These are phyloP conservation scores for Rossbeevera mucosa DNA, from an alignment of 768 basidiomycete species.

Conservation along the genomic window DNA sequence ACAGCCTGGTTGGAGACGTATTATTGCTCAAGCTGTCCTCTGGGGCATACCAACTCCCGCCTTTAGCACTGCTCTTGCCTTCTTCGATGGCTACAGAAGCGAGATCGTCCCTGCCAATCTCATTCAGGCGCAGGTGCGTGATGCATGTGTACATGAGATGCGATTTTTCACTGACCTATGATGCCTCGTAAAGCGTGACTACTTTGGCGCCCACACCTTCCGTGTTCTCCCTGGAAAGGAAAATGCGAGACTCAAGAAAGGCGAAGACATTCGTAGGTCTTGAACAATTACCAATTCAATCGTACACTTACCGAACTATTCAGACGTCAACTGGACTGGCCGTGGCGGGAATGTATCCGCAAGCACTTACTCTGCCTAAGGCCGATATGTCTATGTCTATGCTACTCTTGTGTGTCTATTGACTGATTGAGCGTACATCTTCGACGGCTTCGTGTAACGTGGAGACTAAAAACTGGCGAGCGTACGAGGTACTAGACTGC, in stretches of 20 bases:
- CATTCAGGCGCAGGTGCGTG: constrained; percentile 80
- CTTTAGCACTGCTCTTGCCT: constrained; percentile 96
- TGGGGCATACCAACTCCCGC: constrained; percentile 98
- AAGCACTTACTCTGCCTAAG: constrained; percentile 71
- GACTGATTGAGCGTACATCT: constrained; percentile 18
- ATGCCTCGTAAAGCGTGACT: constrained; percentile 68
- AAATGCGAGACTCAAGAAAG: constrained; percentile 72
- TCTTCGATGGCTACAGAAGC: constrained; percentile 98
- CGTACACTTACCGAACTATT: neutral
- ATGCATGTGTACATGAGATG: neutral
- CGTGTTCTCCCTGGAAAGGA: constrained; percentile 88
- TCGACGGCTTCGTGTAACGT: neutral
- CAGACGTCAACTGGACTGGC: constrained; percentile 98
- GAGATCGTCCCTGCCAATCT: constrained; percentile 92
- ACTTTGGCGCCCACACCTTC: constrained; percentile 99
- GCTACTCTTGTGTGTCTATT: constrained; percentile 10
- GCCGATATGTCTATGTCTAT: neutral
- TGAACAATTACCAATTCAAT: neutral
- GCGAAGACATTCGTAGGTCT: constrained; percentile 82
- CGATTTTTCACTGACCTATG: constrained; percentile 1
- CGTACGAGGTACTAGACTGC: constrained; percentile 14
- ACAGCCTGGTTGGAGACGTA: constrained; percentile 97
- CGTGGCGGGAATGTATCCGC: constrained; percentile 94
- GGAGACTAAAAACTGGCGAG: constrained; percentile 10
- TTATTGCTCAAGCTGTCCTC: constrained; percentile 91